These are phyloP conservation scores for Populus davidiana DNA, from an alignment of 345 rosid species.

Conservation along the genomic window DNA sequence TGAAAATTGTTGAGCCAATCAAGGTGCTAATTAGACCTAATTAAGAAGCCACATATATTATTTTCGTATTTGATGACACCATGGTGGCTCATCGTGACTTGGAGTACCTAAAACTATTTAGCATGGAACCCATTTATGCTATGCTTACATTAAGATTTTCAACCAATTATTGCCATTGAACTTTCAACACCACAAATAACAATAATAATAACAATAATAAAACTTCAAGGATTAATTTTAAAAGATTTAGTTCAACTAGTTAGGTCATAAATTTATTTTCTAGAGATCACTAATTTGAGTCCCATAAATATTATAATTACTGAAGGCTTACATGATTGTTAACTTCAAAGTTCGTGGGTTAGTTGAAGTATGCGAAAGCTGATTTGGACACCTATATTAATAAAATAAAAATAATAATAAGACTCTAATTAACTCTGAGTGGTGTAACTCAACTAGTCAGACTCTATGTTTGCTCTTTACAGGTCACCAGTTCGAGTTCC, in stretches of 20 bases:
- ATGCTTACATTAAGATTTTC: background rate
- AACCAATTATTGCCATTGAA: background rate
- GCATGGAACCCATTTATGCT: background rate
- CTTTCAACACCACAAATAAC: background rate
- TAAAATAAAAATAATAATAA: too few relatives aligned
- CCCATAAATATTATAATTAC: accelerated
- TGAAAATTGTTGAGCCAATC: background rate
- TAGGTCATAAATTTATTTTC: too few relatives aligned
- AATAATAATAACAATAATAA: too few relatives aligned
- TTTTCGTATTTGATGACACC: background rate
- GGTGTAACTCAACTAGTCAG: too few relatives aligned
- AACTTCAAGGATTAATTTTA: too few relatives aligned
- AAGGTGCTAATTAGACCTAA: background rate
- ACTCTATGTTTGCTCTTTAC: too few relatives aligned
- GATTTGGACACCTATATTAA: too few relatives aligned
- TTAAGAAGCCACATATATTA: background rate
- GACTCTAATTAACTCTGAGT: background rate
- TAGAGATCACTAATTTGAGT: accelerated
- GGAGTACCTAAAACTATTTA: background rate
- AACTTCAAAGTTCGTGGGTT: too few relatives aligned
- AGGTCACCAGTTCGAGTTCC: too few relatives aligned
- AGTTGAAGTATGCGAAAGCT: too few relatives aligned
- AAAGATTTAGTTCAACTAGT: accelerated
- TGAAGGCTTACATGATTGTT: too few relatives aligned
- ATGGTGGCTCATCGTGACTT: background rate